Percentiles rank a stretch among this genome's conserved stretches.
phyloP scores from a whole-genome alignment of 176 grass and related monocot genomes.

The Oryza nivara region DNA sequence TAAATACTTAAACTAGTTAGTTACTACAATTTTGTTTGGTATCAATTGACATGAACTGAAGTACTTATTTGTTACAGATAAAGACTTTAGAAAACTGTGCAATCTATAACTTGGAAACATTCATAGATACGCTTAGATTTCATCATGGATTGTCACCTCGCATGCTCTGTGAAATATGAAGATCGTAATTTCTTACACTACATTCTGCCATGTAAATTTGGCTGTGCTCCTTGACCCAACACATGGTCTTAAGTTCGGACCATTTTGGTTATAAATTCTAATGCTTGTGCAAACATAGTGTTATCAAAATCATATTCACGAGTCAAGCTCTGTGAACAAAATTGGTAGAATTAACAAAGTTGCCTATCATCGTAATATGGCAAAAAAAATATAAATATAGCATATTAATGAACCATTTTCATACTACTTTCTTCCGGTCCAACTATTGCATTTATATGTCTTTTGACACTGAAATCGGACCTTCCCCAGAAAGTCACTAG shows the following conservation, averaged over 20 bases:
- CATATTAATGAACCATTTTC: neutral
- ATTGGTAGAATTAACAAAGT: neutral
- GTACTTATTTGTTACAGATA: slow-evolving; percentile 12
- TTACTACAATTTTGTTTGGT: neutral
- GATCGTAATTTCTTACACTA: neutral
- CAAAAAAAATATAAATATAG: neutral
- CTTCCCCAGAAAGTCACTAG: neutral
- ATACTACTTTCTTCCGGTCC: neutral
- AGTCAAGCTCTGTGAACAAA: neutral
- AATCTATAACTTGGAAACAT: slow-evolving; percentile 12
- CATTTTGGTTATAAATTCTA: neutral
- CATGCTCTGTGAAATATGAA: neutral
- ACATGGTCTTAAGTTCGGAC: neutral
- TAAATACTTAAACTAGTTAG: slow-evolving; percentile 28
- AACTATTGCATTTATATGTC: neutral
- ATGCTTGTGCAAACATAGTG: neutral
- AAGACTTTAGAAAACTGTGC: neutral
- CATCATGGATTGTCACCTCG: neutral
- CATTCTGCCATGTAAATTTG: neutral
- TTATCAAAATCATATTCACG: neutral
- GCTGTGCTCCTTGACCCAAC: neutral
- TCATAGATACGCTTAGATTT: neutral
- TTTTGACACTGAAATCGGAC: slow-evolving; percentile 7
- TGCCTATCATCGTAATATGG: neutral
- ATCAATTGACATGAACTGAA: neutral